Evolutionary conservation across 129 eudicot genomes (phyloP).

Genomic region (Daucus carota): DNA sequence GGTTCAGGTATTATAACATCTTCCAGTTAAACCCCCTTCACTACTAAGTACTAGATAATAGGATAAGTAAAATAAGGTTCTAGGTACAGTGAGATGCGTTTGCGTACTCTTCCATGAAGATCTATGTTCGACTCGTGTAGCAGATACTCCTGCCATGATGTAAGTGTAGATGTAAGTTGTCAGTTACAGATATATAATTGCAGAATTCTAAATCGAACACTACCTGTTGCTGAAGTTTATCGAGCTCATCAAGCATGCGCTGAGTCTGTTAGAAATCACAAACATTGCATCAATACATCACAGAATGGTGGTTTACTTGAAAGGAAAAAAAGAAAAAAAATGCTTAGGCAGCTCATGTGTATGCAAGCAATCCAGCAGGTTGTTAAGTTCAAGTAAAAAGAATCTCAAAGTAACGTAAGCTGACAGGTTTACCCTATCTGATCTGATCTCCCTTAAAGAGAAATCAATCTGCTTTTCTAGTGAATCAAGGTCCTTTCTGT

Average conservation of each 20-base stretch:
- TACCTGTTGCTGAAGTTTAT: conserved; percentile 50
- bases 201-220: not conserved
- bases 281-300: not conserved
- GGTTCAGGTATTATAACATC: not conserved
- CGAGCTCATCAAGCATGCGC: conserved; percentile 39
- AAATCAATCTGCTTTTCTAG: conserved; percentile 55
- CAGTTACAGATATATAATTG: not conserved
- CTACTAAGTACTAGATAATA: too few species aligned
- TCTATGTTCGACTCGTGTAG: conserved; percentile 46
- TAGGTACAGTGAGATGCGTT: not conserved
- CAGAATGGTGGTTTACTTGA: not conserved
- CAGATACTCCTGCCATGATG: conserved; percentile 32
- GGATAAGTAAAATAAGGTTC: not conserved
- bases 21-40: not conserved
- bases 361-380: not conserved
- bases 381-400: not conserved
- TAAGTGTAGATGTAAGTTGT: not conserved
- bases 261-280: conserved; percentile 37
- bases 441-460: conserved; percentile 44
- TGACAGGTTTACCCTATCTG: conserved; percentile 36
- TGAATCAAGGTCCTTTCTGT: conserved; percentile 50
- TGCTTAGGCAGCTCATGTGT: not conserved
- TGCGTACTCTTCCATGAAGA: conserved; percentile 43
- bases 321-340: not conserved
- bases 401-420: not conserved